Conservation (phyloP, 2,329 filamentous ascomycete genomes). For the Talaromyces sp. region DNA sequence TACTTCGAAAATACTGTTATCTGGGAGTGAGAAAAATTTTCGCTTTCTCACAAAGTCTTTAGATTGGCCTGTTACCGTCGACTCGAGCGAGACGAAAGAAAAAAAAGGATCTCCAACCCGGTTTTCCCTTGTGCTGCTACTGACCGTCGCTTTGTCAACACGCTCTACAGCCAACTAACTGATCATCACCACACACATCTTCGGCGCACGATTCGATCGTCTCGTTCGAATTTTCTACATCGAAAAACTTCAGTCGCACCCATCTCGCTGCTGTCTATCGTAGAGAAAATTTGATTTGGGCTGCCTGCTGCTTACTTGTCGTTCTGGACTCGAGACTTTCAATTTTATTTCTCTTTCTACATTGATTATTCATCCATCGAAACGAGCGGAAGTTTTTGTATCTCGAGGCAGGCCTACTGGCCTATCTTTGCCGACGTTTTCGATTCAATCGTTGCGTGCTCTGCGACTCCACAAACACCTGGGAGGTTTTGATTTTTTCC, state of each 20-base stretch:
- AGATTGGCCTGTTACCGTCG: neutral
- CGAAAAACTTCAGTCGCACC: neutral
- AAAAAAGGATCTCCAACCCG: constrained; percentile 1
- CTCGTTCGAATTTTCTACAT: neutral
- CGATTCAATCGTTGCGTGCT: neutral
- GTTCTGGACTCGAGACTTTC: neutral
- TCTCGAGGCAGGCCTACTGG: constrained; percentile 12
- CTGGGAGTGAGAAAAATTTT: neutral
- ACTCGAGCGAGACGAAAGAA: neutral
- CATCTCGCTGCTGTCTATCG: neutral
- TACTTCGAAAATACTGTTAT: neutral
- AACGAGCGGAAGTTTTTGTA: constrained; percentile 4
- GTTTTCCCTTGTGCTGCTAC: constrained; percentile 3
- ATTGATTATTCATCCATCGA: neutral
- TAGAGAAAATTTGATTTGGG: neutral
- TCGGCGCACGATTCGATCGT: constrained; percentile 5
- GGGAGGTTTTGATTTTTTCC: constrained; percentile 10
- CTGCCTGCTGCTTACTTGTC: neutral
- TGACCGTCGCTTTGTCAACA: neutral
- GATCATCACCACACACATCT: neutral
- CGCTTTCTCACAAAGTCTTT: neutral
- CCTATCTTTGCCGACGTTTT: constrained; percentile 9
- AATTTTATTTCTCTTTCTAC: neutral
- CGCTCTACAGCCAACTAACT: neutral
- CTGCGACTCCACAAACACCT: constrained; percentile 1